Conservation (phyloP, 1,284 basidiomycete genomes). For the Ceratorhiza oryzae-sativae region DNA sequence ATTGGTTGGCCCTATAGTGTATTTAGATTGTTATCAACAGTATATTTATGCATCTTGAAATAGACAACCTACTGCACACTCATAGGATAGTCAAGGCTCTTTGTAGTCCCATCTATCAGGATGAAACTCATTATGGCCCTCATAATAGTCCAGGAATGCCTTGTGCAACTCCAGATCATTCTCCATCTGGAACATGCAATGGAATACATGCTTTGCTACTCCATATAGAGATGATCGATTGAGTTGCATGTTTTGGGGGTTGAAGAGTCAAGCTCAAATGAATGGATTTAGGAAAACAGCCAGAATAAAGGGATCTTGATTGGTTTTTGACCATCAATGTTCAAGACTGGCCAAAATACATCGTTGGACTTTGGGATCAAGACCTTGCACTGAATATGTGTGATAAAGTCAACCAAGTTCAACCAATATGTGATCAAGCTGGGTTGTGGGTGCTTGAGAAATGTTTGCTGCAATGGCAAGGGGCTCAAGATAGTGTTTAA, state of each 20-base stretch:
- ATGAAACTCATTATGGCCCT: conserved; percentile 13
- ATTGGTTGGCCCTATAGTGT: conserved; percentile 3
- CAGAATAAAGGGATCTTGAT: conserved; percentile 56
- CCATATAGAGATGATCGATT: background rate
- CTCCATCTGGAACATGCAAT: background rate
- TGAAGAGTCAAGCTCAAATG: conserved; percentile 32
- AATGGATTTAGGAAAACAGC: conserved; percentile 53
- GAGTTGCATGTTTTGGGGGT: background rate
- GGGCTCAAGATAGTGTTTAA: conserved; percentile 51
- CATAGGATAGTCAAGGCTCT: background rate
- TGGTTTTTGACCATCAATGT: conserved; percentile 53
- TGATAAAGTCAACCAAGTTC: conserved; percentile 51
- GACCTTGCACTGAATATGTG: background rate
- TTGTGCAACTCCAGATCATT: conserved; percentile 4
- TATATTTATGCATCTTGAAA: background rate
- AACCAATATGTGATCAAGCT: conserved; percentile 53
- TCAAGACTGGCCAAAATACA: conserved; percentile 53
- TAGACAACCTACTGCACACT: conserved; percentile 2
- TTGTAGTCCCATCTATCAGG: conserved; percentile 13
- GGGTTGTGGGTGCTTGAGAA: conserved; percentile 50
- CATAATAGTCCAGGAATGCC: conserved; percentile 5
- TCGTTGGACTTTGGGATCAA: conserved; percentile 25
- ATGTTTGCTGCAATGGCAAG: conserved; percentile 55
- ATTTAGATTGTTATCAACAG: too few species aligned
- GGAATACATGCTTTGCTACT: conserved; percentile 7